Conservation (phyloP, 2,329 filamentous ascomycete species). For the Colletotrichum liriopes region DNA sequence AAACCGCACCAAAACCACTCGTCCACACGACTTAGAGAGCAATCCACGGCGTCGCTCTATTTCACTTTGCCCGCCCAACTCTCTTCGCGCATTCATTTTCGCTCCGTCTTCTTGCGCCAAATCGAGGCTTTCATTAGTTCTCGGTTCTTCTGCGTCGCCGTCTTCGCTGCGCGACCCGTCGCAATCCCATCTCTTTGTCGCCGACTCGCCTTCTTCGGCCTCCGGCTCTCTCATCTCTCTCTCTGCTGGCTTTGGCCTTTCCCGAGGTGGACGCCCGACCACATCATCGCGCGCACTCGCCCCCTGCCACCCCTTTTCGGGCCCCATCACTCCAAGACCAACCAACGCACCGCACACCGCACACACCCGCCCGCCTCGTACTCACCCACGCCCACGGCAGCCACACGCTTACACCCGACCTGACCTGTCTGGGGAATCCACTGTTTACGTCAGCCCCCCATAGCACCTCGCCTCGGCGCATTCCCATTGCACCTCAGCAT, state of each 20-base stretch:
- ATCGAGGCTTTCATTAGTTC: constrained; percentile 66
- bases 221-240: constrained; percentile 35
- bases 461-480: constrained; percentile 11
- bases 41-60: constrained; percentile 39
- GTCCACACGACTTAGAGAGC: constrained; percentile 45
- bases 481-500: constrained; percentile 25
- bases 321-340: constrained; percentile 25
- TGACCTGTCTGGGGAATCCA: constrained; percentile 30
- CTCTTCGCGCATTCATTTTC: constrained; percentile 46
- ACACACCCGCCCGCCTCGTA: constrained; percentile 17
- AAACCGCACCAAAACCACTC: constrained; percentile 41
- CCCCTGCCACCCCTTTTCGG: constrained; percentile 42
- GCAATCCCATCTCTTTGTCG: constrained; percentile 37
- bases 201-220: constrained; percentile 33
- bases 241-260: constrained; percentile 26
- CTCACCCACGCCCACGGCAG: constrained; percentile 28
- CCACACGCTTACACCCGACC: constrained; percentile 33
- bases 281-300: constrained; percentile 42
- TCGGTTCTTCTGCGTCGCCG: constrained; percentile 53
- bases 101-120: constrained; percentile 45
- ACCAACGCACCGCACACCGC: constrained; percentile 29
- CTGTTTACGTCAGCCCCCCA: constrained; percentile 44
- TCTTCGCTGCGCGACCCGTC: constrained; percentile 44
- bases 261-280: constrained; percentile 39
- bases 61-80: constrained; percentile 34